Conservation (phyloP, 2,329 filamentous ascomycete species). For the Nemania diffusa region DNA sequence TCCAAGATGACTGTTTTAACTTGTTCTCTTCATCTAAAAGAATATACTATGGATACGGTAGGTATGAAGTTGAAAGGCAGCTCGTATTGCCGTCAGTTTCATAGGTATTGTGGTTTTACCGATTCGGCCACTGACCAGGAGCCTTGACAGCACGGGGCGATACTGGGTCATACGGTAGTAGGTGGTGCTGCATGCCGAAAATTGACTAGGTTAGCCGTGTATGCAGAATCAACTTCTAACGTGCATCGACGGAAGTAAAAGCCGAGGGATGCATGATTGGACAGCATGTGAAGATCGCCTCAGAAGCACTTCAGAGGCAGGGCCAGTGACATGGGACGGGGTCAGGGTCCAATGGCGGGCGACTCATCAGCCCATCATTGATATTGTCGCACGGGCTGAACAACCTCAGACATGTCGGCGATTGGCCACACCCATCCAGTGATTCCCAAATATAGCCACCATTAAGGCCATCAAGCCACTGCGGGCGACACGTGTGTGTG, state of each 20-base stretch:
- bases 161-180: background rate
- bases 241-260: conserved; percentile 11
- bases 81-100: no score
- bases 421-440: conserved; percentile 22
- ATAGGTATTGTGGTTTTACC: no score
- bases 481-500: conserved; percentile 24
- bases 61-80: no score
- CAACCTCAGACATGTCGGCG: conserved; percentile 2
- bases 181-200: conserved; percentile 10
- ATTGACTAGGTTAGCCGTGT: background rate
- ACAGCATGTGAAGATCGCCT: background rate
- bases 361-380: conserved; percentile 11
- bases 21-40: no score
- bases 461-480: conserved; percentile 25
- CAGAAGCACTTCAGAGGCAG: no score
- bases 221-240: conserved; percentile 7
- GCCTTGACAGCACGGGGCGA: no score
- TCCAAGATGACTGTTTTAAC: no score
- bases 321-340: background rate
- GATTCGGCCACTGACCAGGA: no score
- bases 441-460: conserved; percentile 22
- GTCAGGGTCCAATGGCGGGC: conserved; percentile 15
- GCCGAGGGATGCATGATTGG: background rate
- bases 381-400: conserved; percentile 11
- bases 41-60: no score